Percentiles rank a stretch among this genome's conserved stretches.
Conservation (phyloP, 2,329 filamentous ascomycete genomes). For the Fusarium equiseti region DNA sequence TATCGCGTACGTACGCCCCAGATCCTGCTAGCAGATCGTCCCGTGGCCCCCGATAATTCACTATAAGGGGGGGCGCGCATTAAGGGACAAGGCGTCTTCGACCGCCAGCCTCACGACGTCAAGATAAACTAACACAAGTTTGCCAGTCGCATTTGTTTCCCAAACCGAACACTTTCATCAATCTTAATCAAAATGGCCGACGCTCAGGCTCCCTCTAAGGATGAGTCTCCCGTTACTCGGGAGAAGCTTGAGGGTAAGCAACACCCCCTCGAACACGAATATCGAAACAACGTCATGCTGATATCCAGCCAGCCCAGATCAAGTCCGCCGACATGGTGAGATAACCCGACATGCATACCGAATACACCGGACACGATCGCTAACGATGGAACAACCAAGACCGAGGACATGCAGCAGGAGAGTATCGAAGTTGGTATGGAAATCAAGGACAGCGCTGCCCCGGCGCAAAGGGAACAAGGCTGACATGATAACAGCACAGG, state of each 20-base stretch:
- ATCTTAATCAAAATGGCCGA: constrained; percentile 54
- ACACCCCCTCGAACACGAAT: constrained; percentile 2
- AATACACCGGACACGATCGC: constrained; percentile 34
- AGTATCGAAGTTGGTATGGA: constrained; percentile 91
- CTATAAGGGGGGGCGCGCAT: constrained; percentile 27
- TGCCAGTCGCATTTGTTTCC: constrained; percentile 25
- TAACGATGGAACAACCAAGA: constrained; percentile 66
- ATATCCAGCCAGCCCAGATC: constrained; percentile 78
- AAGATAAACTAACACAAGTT: constrained; percentile 22
- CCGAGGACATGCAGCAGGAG: constrained; percentile 96
- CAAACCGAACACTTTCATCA: constrained; percentile 22
- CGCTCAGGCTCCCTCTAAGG: constrained; percentile 49
- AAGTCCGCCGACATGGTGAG: constrained; percentile 99
- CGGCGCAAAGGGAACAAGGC: constrained; percentile 29
- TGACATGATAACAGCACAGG: constrained; percentile 63
- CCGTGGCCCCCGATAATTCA: constrained; percentile 8
- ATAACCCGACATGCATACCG: constrained; percentile 20
- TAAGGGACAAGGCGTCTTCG: constrained; percentile 37
- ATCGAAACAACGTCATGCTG: constrained; percentile 15
- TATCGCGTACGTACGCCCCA: constrained; percentile 30
- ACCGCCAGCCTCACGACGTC: constrained; percentile 33
- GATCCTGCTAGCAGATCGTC: constrained; percentile 18
- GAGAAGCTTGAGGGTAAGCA: constrained; percentile 81
- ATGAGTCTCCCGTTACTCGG: constrained; percentile 64
- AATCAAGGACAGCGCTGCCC: constrained; percentile 8